Evolutionary conservation across 2,329 filamentous ascomycete species (phyloP), one percentile per base, ranked within the genome.

Genomic region (Onygenales sp.): DNA sequence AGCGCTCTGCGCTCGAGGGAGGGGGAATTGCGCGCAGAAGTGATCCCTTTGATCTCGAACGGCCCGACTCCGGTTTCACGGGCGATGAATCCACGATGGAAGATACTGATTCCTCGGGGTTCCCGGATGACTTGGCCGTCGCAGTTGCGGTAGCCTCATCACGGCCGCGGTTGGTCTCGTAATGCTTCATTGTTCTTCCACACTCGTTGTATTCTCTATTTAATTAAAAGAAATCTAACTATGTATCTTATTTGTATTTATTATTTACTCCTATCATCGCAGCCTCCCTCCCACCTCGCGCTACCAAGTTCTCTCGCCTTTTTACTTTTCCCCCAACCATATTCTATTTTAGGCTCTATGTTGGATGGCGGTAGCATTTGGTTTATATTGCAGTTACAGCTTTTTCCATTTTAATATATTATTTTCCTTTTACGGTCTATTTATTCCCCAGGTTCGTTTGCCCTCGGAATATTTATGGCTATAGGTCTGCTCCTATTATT

Each of bases 11-110:
- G 3, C n/a, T 17, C 32, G 43, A 58, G 50, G 55, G 43, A 45
- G 60, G 58, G 10, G 54, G 58, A 14, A 68, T 61, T 45, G 63
- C 59, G 17, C 61, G 64, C 36, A 69, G 49, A 44, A 55, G 66
- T 52, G 62, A 71, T 39, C 64, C 68, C 0, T 71, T 70, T 48
- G 69, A 71, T 52, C 53, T 71, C 33, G 66, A 70, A 51, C 58
- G 14, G 32, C 54, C 52, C 6, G 54, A 52, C n/a, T 55, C 53
- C 3, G 52, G 55, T 11, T 14, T 55, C 10, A 45, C 44, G 6
- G 39, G n/a, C 7, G 43, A 43, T 27, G 39, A 42, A 39, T 17
- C 32, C 9, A 38, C 10, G 11, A 35, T n/a, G 27, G 39, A 13
- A 46, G n/a, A 13, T 17, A 14, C 10, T 14, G 27, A 51, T n/a